A percentile compares a stretch with the other conserved stretches of the same genome.
These are phyloP conservation scores for Monosporascus sp. DNA, from an alignment of 2,329 filamentous ascomycete species.

Conservation along the genomic window DNA sequence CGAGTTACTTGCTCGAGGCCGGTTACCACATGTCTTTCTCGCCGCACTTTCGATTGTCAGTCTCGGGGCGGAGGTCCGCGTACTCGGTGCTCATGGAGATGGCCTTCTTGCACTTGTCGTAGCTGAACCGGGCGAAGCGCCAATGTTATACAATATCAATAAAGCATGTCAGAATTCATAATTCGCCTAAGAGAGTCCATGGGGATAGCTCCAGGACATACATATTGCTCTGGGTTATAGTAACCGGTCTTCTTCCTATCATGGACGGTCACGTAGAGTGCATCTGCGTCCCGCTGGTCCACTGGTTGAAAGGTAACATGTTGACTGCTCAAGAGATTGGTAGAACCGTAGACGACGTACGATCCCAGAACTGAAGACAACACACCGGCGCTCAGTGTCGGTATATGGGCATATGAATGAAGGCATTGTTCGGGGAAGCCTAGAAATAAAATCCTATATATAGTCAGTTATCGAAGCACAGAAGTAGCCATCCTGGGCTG, in stretches of 20 bases:
- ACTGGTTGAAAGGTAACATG: not conserved
- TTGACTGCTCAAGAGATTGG: not conserved
- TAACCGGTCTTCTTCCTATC: not conserved
- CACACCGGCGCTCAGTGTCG: not conserved
- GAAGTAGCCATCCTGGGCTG: not conserved
- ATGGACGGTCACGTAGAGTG: not conserved
- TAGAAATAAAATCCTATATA: not conserved
- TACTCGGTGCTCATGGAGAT: not conserved
- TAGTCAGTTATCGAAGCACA: not conserved
- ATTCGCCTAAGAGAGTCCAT: too few species aligned
- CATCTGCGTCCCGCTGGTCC: not conserved
- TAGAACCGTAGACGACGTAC: not conserved
- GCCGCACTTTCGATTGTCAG: not conserved
- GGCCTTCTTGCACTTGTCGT: not conserved
- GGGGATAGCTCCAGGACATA: not conserved
- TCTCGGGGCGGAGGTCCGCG: not conserved
- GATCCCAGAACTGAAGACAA: not conserved
- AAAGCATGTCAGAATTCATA: not conserved
- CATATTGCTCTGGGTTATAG: not conserved
- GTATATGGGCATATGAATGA: not conserved
- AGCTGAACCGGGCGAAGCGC: not conserved
- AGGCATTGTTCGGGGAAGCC: not conserved
- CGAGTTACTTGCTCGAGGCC: not conserved
- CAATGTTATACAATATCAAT: not conserved
- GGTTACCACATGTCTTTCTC: not conserved